phyloP scores from a whole-genome alignment of 495 filamentous ascomycete genomes.

The Collariella sp. region DNA sequence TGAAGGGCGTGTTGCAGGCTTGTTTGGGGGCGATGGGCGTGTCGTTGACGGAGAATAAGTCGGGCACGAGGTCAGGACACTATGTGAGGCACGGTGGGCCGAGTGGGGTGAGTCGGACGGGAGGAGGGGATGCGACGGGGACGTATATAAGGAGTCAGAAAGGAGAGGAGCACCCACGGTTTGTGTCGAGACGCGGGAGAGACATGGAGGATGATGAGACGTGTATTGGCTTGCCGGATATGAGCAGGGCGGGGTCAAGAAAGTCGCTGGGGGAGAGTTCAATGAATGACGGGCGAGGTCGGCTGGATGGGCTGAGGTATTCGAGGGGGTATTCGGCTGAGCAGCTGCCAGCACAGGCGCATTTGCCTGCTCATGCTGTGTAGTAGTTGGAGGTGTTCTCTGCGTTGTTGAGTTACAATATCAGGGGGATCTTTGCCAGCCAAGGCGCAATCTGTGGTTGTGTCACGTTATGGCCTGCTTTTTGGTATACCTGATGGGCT shows the following conservation, averaged over 20 bases:
- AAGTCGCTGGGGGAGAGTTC: conserved; percentile 8
- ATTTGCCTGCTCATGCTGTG: conserved; percentile 6
- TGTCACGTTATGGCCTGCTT: too few species aligned
- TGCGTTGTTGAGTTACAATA: not conserved
- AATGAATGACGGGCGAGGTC: not conserved
- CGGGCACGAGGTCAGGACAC: not conserved
- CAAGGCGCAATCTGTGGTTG: too few species aligned
- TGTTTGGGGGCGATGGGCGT: conserved; percentile 15
- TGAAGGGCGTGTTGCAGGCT: conserved; percentile 17
- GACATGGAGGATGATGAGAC: conserved; percentile 17
- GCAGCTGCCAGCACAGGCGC: conserved; percentile 9
- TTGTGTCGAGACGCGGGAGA: not conserved
- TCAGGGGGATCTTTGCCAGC: too few species aligned
- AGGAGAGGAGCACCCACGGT: not conserved
- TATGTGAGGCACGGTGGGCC: not conserved
- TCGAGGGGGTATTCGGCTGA: conserved; percentile 3
- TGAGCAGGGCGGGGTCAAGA: conserved; percentile 11
- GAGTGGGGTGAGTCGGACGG: not conserved
- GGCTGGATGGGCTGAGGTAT: not conserved
- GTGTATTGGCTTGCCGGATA: conserved; percentile 17
- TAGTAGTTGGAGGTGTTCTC: conserved; percentile 5
- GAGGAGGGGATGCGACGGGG: not conserved
- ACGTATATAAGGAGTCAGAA: conserved; percentile 4
- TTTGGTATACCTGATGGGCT: too few species aligned
- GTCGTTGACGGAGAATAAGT: conserved; percentile 11